A percentile compares a stretch with the other conserved stretches of the same genome.
Evolutionary conservation across 306 rosid species (phyloP).

Genomic region (Leucaena leucocephala): DNA sequence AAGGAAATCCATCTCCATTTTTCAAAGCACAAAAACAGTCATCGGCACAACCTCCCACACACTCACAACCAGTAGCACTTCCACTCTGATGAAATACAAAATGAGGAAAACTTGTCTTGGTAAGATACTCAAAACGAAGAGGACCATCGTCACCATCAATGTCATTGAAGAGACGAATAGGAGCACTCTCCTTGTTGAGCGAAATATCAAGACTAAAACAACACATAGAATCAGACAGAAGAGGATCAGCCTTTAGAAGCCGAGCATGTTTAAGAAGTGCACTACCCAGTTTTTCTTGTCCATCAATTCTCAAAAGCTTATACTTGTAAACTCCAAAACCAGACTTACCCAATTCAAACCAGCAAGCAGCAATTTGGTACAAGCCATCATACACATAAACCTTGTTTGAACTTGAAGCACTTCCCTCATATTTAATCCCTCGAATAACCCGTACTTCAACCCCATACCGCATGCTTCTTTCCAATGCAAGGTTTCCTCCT

Average conservation of each 20-base stretch:
- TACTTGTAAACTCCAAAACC: constrained; percentile 97
- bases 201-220: constrained; percentile 80
- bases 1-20: constrained; percentile 79
- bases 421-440: constrained; percentile 63
- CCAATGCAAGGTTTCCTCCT: constrained; percentile 90
- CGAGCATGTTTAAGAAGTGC: constrained; percentile 60
- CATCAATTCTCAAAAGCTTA: constrained; percentile 70
- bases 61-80: constrained; percentile 72
- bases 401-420: constrained; percentile 54
- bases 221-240: constrained; percentile 46
- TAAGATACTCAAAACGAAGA: constrained; percentile 67
- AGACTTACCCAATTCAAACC: constrained; percentile 94
- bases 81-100: constrained; percentile 75
- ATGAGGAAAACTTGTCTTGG: constrained; percentile 64
- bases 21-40: constrained; percentile 79
- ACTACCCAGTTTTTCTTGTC: constrained; percentile 91
- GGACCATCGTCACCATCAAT: constrained; percentile 74
- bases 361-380: constrained; percentile 66
- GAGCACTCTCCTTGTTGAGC: constrained; percentile 54
- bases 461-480: constrained; percentile 87
- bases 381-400: constrained; percentile 94
- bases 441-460: constrained; percentile 90
- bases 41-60: constrained; percentile 55
- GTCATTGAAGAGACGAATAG: constrained; percentile 78
- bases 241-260: constrained; percentile 47